Evolutionary conservation across 176 grass and related monocot species (phyloP), one percentile per base, ranked within the genome.

Genomic region (Raddia guianensis): DNA sequence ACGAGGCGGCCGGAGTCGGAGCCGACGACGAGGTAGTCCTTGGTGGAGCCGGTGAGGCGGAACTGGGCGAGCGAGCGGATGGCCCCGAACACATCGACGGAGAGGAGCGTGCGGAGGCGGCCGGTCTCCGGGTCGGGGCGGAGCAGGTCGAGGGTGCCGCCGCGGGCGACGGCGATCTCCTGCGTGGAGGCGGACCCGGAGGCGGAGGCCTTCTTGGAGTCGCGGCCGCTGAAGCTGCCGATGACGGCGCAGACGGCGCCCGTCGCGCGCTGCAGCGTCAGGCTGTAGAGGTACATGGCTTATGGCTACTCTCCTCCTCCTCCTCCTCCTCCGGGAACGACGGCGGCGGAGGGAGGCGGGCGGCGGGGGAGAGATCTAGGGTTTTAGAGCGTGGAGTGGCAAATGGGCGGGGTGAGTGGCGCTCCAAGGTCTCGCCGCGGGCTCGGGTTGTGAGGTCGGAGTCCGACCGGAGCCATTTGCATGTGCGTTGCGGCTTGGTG

Each of bases 61-160:
- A 99, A 99, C 84, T 94, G 93, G 27, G 87, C 89, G n/a, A 99
- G 96, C 16, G 96, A 99, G 63, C 90, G 96, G 78, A 99, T 90
- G 78, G 84, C 89, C 57, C 96, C 96, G 75, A 95, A 95, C 46
- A 99, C 92, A 46, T 99, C 92, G 58, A 99, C 96, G 68, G 90
- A 99, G 82, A 89, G 96, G 13, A 99, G 86, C 16, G 90, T 95
- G 72, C 87, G 83, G 43, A 95, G 78, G 82, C 94, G 90, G 13
- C 92, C 90, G 5, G 92, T 85, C 8, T 95, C 92, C 52, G 88
- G 83, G 82, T 99, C 92, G 7, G 86, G 88, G 15, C 96, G 92
- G 76, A 95, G 88, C 56, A 99, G 86, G 18, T 95, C 92, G 14
- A 99, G 78, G 49, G 90, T 93, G 56, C 84, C 86, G 27, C 96